Evolutionary conservation across 306 rosid species (phyloP).

Genomic region (Acacia acuminata): DNA sequence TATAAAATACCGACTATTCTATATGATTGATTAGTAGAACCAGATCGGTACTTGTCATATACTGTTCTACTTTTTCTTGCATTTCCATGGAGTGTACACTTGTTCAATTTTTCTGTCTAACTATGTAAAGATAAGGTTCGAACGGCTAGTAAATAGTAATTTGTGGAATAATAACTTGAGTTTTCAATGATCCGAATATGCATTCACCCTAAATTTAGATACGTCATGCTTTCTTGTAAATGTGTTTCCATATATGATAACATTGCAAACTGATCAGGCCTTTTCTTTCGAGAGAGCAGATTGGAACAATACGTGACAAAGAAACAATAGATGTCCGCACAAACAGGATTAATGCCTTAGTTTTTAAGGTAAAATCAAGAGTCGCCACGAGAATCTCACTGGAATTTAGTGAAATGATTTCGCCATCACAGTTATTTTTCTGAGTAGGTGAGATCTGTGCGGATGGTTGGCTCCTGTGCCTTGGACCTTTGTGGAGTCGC

Average conservation of each 20-base stretch:
- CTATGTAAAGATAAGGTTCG: background rate
- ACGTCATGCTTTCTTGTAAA: conserved; percentile 3
- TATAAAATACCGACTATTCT: background rate
- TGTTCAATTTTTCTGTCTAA: background rate
- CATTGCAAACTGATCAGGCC: conserved; percentile 22
- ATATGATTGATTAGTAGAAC: conserved; percentile 8
- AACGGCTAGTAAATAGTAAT: background rate
- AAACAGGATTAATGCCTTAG: conserved; percentile 60
- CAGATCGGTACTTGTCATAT: background rate
- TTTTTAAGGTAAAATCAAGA: conserved; percentile 60
- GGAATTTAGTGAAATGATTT: conserved; percentile 15
- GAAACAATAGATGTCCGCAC: conserved; percentile 62
- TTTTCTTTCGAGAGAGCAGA: conserved; percentile 50
- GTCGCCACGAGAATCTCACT: background rate
- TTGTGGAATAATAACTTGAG: background rate
- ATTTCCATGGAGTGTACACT: background rate
- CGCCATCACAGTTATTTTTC: conserved; percentile 25
- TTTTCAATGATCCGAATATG: background rate
- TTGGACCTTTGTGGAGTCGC: conserved; percentile 85
- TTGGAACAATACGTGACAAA: conserved; percentile 72
- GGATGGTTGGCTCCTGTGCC: conserved; percentile 86
- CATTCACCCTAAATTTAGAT: background rate
- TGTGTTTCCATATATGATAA: conserved; percentile 9
- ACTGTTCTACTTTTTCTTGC: background rate
- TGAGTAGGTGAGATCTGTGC: conserved; percentile 80